Evolutionary conservation across 257 asterid species (phyloP).

Genomic region (Solanum megistacrolobum): DNA sequence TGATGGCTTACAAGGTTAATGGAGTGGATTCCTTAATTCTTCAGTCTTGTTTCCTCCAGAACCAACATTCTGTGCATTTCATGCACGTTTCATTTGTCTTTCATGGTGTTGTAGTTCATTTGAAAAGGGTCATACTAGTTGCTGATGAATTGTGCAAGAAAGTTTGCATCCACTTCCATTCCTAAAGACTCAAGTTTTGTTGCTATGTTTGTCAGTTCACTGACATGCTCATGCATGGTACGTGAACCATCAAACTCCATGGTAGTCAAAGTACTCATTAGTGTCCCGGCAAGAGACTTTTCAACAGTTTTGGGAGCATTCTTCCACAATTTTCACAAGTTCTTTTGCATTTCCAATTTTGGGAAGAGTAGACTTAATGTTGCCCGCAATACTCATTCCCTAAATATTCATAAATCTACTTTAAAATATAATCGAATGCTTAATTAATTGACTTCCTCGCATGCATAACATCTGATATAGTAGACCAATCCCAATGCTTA

Average conservation of each 20-base stretch:
- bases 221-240: background rate
- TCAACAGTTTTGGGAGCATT: background rate
- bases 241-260: background rate
- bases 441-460: background rate
- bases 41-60: background rate
- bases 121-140: background rate
- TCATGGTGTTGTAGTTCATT: background rate
- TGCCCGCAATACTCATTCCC: background rate
- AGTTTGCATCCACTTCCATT: background rate
- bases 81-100: background rate
- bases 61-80: background rate
- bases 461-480: background rate
- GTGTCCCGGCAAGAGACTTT: background rate
- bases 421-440: no score
- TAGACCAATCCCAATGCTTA: background rate
- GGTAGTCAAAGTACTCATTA: background rate
- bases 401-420: background rate
- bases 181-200: background rate
- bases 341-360: background rate
- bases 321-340: background rate
- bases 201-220: background rate
- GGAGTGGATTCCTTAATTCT: background rate
- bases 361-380: background rate
- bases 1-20: background rate
- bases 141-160: background rate